These are phyloP conservation scores for Leishmania major DNA, from an alignment of 208 protist genomes.

Conservation along the genomic window DNA sequence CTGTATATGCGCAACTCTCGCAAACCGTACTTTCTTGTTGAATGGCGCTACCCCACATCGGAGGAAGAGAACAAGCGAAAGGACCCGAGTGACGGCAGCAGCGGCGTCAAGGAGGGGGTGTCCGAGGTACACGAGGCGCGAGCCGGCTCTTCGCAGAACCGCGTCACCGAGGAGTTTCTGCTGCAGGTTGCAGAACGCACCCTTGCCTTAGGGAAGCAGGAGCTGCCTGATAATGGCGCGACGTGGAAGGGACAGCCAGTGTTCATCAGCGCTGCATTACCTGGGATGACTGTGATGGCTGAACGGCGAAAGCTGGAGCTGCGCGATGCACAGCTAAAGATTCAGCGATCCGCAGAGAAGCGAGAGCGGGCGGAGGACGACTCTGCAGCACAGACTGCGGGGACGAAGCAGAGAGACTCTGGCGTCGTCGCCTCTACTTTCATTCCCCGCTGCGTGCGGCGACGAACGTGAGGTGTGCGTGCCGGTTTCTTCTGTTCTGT, in stretches of 20 bases:
- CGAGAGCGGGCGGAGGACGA: slow-evolving; percentile 13
- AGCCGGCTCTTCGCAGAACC: slow-evolving; percentile 3
- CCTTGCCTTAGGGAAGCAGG: slow-evolving; percentile 28
- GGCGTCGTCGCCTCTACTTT: slow-evolving; percentile 32
- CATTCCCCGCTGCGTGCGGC: slow-evolving; percentile 57
- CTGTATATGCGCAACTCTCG: slow-evolving; percentile 66
- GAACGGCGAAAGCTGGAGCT: slow-evolving; percentile 61
- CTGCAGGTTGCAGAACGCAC: slow-evolving; percentile 18
- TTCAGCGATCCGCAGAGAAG: slow-evolving; percentile 29
- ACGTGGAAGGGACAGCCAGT: slow-evolving; percentile 59
- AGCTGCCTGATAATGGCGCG: background rate
- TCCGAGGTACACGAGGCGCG: slow-evolving; percentile 2
- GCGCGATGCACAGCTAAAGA: slow-evolving; percentile 42
- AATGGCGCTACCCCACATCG: slow-evolving; percentile 59
- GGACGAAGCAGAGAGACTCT: background rate
- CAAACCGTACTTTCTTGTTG: slow-evolving; percentile 84
- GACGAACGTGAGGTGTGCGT: slow-evolving; percentile 22
- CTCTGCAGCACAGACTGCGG: slow-evolving; percentile 1
- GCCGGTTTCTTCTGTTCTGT: background rate
- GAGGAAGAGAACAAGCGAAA: slow-evolving; percentile 41
- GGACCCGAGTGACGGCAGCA: background rate
- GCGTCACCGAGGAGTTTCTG: slow-evolving; percentile 12
- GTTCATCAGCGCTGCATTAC: slow-evolving; percentile 40
- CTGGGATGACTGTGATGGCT: slow-evolving; percentile 50
- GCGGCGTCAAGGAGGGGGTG: slow-evolving; percentile 2